Evolutionary conservation across 176 grass and related monocot genomes (phyloP).

Genomic region (Typha latifolia): DNA sequence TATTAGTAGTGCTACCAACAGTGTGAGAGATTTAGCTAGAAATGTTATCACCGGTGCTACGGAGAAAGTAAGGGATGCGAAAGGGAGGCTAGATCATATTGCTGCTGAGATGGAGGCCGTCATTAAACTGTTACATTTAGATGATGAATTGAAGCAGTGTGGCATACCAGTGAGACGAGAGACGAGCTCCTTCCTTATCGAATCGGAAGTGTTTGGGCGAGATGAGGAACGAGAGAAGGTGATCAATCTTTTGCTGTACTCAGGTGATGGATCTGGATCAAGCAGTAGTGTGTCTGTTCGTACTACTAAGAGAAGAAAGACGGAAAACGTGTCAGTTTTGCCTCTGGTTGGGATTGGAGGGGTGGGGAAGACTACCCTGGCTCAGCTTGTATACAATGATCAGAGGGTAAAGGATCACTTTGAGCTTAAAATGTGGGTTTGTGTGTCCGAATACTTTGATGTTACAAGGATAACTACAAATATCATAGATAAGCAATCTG

Average conservation of each 20-base stretch:
- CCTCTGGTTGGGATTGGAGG: no score
- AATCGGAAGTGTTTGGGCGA: not conserved
- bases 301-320: conserved; percentile 6
- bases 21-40: not conserved
- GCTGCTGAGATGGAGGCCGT: not conserved
- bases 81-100: conserved; percentile 17
- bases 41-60: no score
- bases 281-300: not conserved
- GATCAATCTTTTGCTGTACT: not conserved
- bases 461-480: conserved; percentile 21
- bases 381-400: conserved; percentile 19
- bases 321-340: conserved; percentile 6
- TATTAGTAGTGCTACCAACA: not conserved
- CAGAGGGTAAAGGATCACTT: conserved; percentile 8
- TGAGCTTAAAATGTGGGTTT: conserved; percentile 23
- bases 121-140: conserved; percentile 12
- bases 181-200: not conserved
- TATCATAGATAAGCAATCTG: not conserved
- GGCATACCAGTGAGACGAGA: conserved; percentile 1
- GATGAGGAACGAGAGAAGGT: not conserved
- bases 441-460: conserved; percentile 29
- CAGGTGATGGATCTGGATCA: not conserved
- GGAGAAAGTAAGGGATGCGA: conserved; percentile 1
- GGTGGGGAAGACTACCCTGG: conserved; percentile 35
- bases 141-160: not conserved